Evolutionary conservation across 495 filamentous ascomycete genomes (phyloP), one percentile per base, ranked within the genome.

Genomic region (Podospora sp.): DNA sequence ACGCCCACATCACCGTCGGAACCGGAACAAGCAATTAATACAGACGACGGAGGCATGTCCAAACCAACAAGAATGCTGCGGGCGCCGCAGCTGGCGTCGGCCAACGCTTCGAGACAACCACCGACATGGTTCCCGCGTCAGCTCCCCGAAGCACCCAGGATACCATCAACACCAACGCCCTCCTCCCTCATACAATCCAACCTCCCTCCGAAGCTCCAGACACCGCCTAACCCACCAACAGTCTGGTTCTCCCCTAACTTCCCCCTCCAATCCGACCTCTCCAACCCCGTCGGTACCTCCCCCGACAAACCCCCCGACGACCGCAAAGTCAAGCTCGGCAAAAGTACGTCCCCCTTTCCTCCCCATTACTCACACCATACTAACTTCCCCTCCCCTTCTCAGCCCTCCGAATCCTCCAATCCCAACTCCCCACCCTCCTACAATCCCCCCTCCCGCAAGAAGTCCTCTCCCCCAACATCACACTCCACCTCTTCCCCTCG

Each of bases 401-500:
- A 97, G 93, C 95, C 65, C 85, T 99, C 29, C 87, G 92, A 33
- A 91, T 86, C 63, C 89, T 99, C 35, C 95, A 96, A 79, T 87
- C 90, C 27, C 90, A 89, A 65, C 89, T 99, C 33, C 94, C 95
- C 20, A 92, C 90, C 16, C 86, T 99, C 27, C 85, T 99, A 20
- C 89, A 91, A 71, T 90, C 93, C 9, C 89, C 88, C 6, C 85
- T 97, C 0, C 95, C 95, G 1, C 87, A 89, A 56, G 88, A 92
- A 53, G 91, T 99, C 71, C 91, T 99, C 71, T 91, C 91, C 0
- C 95, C 94, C 0, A 87, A 88, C 73, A 95, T 98, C 68, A 90
- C 88, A n/a, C 88, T 99, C 27, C 91, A 96, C 77, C 91, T 98
- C 64, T 99, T 99, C 80, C 95, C 95, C 27, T 93, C 93, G 2